Evolutionary conservation across 495 filamentous ascomycete genomes (phyloP).

Genomic region (Beverwykella pulmonaria): DNA sequence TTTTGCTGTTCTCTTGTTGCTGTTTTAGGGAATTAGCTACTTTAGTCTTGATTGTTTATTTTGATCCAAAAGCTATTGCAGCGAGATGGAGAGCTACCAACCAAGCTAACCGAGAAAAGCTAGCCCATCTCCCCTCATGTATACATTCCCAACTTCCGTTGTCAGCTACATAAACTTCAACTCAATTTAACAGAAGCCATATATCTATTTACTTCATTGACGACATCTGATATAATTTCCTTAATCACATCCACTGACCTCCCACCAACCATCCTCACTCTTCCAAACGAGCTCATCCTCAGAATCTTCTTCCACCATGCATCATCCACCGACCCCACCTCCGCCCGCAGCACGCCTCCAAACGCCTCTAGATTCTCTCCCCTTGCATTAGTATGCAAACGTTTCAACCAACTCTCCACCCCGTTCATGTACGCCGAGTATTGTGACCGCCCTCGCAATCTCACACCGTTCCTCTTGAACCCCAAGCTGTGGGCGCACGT

Average conservation of each 20-base stretch:
- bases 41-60: too few species aligned
- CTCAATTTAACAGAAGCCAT: too few species aligned
- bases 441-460: not conserved
- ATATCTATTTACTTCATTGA: too few species aligned
- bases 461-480: not conserved
- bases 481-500: not conserved
- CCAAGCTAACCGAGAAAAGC: too few species aligned
- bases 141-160: too few species aligned
- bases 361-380: not conserved
- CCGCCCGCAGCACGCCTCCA: not conserved
- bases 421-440: not conserved
- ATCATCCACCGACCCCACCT: not conserved
- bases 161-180: too few species aligned
- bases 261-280: not conserved
- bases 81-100: too few species aligned
- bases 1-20: too few species aligned
- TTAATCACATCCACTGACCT: not conserved
- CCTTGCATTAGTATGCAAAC: not conserved
- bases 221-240: too few species aligned
- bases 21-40: too few species aligned
- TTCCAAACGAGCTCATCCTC: not conserved
- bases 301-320: not conserved
- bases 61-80: too few species aligned
- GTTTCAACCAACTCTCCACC: not conserved
- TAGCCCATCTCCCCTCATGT: too few species aligned